These are phyloP conservation scores for Teratosphaeriaceae sp. DNA, from an alignment of 2,329 filamentous ascomycete genomes.

Conservation along the genomic window DNA sequence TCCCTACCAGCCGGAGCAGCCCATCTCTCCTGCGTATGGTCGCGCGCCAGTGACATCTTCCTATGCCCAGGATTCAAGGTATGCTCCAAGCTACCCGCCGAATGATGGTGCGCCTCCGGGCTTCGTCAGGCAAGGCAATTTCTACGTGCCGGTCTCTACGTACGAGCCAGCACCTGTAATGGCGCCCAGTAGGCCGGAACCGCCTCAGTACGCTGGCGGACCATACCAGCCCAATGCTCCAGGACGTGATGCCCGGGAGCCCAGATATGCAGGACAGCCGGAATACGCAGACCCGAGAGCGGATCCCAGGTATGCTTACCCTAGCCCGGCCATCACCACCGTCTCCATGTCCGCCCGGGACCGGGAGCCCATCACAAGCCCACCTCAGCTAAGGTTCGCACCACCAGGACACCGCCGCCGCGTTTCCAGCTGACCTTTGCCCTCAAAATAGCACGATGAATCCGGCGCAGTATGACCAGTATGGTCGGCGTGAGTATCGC, in stretches of 20 bases:
- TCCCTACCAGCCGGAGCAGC: constrained; percentile 19
- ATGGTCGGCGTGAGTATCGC: constrained; percentile 29
- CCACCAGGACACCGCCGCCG: constrained; percentile 5
- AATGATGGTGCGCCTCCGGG: constrained; percentile 27
- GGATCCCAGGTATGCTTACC: constrained; percentile 29
- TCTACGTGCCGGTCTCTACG: constrained; percentile 26
- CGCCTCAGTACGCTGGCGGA: constrained; percentile 14
- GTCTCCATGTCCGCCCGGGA: constrained; percentile 22
- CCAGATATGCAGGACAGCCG: constrained; percentile 22
- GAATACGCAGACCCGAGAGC: constrained; percentile 15
- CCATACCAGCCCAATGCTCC: constrained; percentile 15
- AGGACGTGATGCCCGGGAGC: constrained; percentile 18
- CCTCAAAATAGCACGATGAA: constrained; percentile 23
- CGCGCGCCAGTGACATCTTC: constrained; percentile 20
- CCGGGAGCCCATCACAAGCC: constrained; percentile 23
- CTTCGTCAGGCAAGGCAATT: constrained; percentile 28
- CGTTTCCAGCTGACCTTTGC: constrained; percentile 19
- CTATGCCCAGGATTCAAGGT: constrained; percentile 25
- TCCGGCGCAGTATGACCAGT: constrained; percentile 22
- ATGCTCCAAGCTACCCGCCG: constrained; percentile 22
- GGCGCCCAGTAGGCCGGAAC: constrained; percentile 20
- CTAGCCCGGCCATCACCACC: constrained; percentile 28
- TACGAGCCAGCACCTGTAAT: constrained; percentile 20
- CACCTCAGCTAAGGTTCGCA: constrained; percentile 27
- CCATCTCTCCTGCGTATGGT: constrained; percentile 18